A percentile compares a stretch with the other conserved stretches of the same genome.
Conservation (phyloP, 2,329 filamentous ascomycete species). For the Sarocladiaceae sp. region DNA sequence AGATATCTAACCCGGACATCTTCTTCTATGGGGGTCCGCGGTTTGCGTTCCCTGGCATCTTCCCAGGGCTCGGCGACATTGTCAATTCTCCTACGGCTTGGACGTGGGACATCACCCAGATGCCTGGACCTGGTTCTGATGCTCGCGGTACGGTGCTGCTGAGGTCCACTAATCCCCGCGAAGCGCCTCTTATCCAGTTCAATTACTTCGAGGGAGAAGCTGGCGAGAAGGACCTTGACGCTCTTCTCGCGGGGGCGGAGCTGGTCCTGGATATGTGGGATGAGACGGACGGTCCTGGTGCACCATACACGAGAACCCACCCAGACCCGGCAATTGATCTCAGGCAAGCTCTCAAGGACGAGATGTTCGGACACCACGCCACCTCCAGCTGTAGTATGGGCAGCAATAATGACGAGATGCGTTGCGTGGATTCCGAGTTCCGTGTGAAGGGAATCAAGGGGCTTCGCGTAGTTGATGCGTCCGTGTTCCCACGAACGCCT, state of each 20-base stretch:
- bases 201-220: neutral
- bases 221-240: neutral
- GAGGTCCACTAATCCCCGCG: neutral
- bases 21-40: neutral
- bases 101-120: neutral
- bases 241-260: neutral
- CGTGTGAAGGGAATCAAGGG: slow-evolving; percentile 40
- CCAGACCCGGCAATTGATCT: neutral
- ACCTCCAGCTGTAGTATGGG: neutral
- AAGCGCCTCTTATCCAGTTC: neutral
- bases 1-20: neutral
- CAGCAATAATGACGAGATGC: neutral
- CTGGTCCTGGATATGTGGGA: neutral
- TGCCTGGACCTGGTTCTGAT: neutral
- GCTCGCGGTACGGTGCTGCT: neutral
- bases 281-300: neutral
- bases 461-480: slow-evolving; percentile 29
- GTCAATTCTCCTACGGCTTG: neutral
- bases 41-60: neutral
- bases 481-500: slow-evolving; percentile 26
- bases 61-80: neutral
- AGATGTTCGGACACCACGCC: neutral
- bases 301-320: neutral
- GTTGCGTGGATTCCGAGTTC: slow-evolving; percentile 51
- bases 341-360: neutral